These are phyloP conservation scores for Aspergillus tamarii DNA, from an alignment of 2,329 filamentous ascomycete genomes.

Conservation along the genomic window DNA sequence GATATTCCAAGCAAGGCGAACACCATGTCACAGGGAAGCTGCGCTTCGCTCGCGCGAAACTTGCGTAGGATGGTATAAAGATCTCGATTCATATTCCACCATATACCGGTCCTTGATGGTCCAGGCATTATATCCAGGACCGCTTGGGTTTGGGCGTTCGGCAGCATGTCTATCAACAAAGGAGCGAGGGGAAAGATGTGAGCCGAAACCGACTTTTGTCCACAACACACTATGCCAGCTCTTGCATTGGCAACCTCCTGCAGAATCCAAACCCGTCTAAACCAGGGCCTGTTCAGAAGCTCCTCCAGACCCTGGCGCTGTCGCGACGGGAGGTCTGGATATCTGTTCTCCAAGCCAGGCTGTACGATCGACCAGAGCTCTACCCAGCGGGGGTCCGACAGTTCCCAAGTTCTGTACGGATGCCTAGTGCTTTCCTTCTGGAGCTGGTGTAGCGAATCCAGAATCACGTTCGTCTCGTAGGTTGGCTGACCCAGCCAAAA, in stretches of 20 bases:
- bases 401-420: not conserved
- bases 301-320: not conserved
- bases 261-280: not conserved
- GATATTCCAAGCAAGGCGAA: not conserved
- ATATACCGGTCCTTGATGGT: not conserved
- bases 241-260: not conserved
- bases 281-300: not conserved
- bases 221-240: not conserved
- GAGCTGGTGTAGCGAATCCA: not conserved
- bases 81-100: not conserved
- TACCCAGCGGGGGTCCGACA: not conserved
- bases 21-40: not conserved
- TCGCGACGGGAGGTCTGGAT: fast-evolving
- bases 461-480: not conserved
- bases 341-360: fast-evolving
- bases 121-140: not conserved
- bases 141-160: not conserved
- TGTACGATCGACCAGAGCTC: not conserved
- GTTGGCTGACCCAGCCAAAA: not conserved
- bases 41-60: not conserved
- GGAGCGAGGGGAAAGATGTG: not conserved
- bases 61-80: not conserved
- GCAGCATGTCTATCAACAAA: fast-evolving
- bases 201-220: not conserved
- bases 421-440: not conserved